Conservation (phyloP, 2,329 filamentous ascomycete species). For the Fusarium torulosum region DNA sequence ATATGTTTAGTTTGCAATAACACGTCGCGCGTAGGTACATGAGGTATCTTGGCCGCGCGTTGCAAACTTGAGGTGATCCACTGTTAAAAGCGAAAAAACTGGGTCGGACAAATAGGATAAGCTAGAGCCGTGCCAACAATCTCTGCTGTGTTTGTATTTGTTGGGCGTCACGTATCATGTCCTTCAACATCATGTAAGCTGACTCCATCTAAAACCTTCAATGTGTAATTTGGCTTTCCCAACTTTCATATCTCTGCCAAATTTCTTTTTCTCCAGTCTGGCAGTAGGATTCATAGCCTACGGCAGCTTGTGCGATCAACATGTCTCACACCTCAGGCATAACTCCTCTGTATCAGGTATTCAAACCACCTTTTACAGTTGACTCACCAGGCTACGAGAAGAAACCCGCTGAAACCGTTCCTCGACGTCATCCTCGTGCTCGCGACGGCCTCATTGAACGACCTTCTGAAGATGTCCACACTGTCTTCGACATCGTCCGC, state of each 20-base stretch:
- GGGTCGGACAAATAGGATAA: neutral
- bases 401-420: slow-evolving; percentile 83
- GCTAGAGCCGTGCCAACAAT: neutral
- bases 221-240: neutral
- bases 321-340: slow-evolving; percentile 50
- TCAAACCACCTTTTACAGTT: slow-evolving; percentile 79
- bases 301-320: neutral
- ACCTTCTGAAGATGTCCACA: slow-evolving; percentile 76
- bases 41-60: neutral
- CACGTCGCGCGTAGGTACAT: too few species aligned
- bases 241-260: neutral
- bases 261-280: neutral
- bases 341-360: slow-evolving; percentile 67
- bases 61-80: neutral
- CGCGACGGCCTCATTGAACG: slow-evolving; percentile 76
- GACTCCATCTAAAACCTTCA: too few species aligned
- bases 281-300: neutral
- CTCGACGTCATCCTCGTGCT: slow-evolving; percentile 77
- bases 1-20: too few species aligned
- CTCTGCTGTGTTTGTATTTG: neutral
- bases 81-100: neutral
- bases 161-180: neutral
- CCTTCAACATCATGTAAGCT: too few species aligned
- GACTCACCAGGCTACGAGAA: slow-evolving; percentile 75
- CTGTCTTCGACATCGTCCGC: slow-evolving; percentile 82